phyloP scores from a whole-genome alignment of 2,329 filamentous ascomycete genomes.

The Colletotrichum sidae region DNA sequence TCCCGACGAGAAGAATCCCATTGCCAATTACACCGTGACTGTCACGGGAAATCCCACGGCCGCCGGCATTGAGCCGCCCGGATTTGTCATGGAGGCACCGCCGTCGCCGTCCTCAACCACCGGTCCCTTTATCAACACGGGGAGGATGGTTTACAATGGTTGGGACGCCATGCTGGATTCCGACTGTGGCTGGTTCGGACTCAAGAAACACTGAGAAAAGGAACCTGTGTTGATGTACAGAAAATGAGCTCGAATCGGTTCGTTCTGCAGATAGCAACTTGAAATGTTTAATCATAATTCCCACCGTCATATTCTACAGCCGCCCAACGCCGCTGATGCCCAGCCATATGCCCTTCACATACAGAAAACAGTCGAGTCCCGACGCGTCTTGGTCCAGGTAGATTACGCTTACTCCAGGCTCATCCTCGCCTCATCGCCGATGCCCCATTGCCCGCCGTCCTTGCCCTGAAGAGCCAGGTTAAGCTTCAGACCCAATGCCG shows the following conservation, averaged over 20 bases:
- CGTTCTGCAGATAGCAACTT: too few species aligned
- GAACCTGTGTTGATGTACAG: too few species aligned
- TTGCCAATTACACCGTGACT: constrained; percentile 9
- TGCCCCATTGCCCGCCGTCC: constrained; percentile 76
- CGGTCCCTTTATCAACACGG: not conserved
- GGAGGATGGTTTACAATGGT: constrained; percentile 3
- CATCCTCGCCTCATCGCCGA: constrained; percentile 88
- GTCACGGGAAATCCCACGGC: not conserved
- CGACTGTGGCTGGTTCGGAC: constrained; percentile 6
- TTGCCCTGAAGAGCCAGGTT: constrained; percentile 66
- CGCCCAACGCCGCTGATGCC: constrained; percentile 30
- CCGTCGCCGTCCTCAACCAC: not conserved
- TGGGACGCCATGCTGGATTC: constrained; percentile 15
- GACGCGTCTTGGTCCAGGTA: not conserved
- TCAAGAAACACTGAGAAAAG: not conserved
- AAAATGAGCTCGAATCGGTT: too few species aligned
- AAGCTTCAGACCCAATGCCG: constrained; percentile 56
- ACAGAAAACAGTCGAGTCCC: not conserved
- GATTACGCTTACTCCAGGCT: constrained; percentile 72
- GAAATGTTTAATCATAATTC: too few species aligned
- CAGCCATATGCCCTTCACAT: not conserved
- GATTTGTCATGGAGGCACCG: not conserved
- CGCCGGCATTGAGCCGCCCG: not conserved
- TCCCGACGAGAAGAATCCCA: constrained; percentile 11
- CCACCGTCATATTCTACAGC: constrained; percentile 21